Evolutionary conservation across 2,329 filamentous ascomycete species (phyloP), one percentile per base, ranked within the genome.

Genomic region (Ophiostoma himal-ulmi): DNA sequence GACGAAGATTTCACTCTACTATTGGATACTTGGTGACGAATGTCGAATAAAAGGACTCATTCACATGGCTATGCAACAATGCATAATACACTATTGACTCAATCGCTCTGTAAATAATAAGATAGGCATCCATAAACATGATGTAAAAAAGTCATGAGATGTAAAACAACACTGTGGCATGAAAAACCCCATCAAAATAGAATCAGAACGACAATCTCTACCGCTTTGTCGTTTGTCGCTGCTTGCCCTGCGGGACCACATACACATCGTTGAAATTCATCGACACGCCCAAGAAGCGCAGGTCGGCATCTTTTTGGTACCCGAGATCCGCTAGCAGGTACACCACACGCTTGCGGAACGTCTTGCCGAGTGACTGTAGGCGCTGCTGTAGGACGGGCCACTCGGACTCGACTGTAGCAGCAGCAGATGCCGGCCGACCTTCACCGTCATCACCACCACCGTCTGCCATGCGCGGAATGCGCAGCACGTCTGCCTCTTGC

Each of bases 241-340:
- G 71, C 67, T 72, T 72, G 20, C 73, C 72, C 54, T 72, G 73
- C 37, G 71, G 73, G 39, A 74, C 72, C 79, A 92, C 87, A 79
- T 98, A 98, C 36, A 96, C 91, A 78, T 98, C 94, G 80, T 99
- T 99, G 80, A 98, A 99, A 81, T 98, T 99, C 93, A 99, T 98
- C 57, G 95, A 92, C 66, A 98, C 93, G 54, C 93, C 95, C 74
- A 99, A 81, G 83, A 98, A 98, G 70, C 94, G 86, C 89, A 99
- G 92, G 79, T 99, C 95, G 68, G 94, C 89, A 78, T 99, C 95
- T 0, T 93, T 90, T 80, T 98, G 94, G 80, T 96, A 94, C 10
- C 93, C 91, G 73, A 99, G 80, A 78, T 99, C 96, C 17, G 95
- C 93, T 3, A 99, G 83, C 70, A 99, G 81, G 57, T 94, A 83